Evolutionary conservation across 768 basidiomycete species (phyloP).

Genomic region (Lactifluus echinatus): DNA sequence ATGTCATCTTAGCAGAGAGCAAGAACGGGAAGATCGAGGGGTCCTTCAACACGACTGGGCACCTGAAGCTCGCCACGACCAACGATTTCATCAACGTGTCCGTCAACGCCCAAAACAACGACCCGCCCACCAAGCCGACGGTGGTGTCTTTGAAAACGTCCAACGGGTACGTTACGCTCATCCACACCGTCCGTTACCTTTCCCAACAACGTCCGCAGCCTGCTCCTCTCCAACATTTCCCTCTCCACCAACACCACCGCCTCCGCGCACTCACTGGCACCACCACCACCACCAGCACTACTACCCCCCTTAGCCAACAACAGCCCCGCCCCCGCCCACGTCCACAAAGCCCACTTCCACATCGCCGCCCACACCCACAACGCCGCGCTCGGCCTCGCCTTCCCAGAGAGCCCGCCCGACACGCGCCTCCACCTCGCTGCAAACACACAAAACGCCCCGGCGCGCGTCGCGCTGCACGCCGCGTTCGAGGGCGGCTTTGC

Average conservation of each 20-base stretch:
- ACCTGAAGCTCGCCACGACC: not conserved
- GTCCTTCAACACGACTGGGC: not conserved
- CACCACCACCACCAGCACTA: too few relatives aligned
- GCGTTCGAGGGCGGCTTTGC: slow-evolving; percentile 7
- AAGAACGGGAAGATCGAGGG: slow-evolving; percentile 4
- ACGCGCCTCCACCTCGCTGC: not conserved
- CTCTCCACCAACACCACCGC: not conserved
- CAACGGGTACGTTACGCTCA: not conserved
- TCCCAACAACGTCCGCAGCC: not conserved
- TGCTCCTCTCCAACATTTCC: not conserved
- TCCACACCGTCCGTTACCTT: not conserved
- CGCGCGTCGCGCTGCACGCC: not conserved
- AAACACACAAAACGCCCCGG: not conserved
- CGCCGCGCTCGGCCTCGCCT: not conserved
- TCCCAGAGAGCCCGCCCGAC: not conserved
- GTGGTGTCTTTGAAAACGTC: not conserved
- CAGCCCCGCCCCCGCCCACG: not conserved
- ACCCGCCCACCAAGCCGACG: not conserved
- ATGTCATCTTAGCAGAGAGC: not conserved
- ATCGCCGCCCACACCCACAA: slow-evolving; percentile 2
- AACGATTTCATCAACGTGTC: not conserved
- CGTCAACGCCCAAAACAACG: not conserved
- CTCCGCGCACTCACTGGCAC: not conserved
- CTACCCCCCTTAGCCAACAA: too few relatives aligned
- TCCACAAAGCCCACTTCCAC: not conserved